These are phyloP conservation scores for Alternaria sp. DNA, from an alignment of 2,329 filamentous ascomycete genomes.

Conservation along the genomic window DNA sequence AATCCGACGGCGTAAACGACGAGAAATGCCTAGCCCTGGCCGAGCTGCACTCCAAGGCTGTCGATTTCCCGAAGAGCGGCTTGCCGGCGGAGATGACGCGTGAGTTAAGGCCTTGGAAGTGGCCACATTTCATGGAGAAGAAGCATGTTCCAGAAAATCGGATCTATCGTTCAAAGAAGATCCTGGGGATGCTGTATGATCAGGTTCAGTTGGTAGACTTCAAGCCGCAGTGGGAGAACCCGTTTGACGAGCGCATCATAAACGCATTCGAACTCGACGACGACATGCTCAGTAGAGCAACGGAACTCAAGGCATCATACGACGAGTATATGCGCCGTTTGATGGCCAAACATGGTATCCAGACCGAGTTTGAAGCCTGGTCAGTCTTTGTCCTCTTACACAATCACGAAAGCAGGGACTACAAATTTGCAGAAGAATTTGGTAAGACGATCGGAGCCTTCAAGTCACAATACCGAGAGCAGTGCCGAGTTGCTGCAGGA, in stretches of 20 bases:
- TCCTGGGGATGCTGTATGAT: conserved; percentile 86
- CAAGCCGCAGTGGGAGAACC: conserved; percentile 71
- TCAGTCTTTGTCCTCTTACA: conserved; percentile 83
- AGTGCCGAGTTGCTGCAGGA: conserved; percentile 72
- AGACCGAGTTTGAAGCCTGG: conserved; percentile 92
- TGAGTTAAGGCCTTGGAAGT: conserved; percentile 67
- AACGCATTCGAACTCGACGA: conserved; percentile 65
- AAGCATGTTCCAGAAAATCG: conserved; percentile 54
- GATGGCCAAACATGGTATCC: conserved; percentile 84
- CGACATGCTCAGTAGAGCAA: conserved; percentile 65
- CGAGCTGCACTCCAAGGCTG: conserved; percentile 83
- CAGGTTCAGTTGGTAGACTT: conserved; percentile 75
- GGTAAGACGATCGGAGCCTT: conserved; percentile 71
- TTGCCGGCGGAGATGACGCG: conserved; percentile 73
- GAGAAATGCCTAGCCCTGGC: conserved; percentile 75
- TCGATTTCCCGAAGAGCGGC: conserved; percentile 94
- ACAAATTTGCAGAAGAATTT: conserved; percentile 87
- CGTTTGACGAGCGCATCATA: conserved; percentile 81
- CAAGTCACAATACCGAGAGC: conserved; percentile 71
- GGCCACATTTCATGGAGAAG: conserved; percentile 91
- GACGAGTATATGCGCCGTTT: conserved; percentile 79
- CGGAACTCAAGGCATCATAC: conserved; percentile 76
- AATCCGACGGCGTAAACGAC: conserved; percentile 70
- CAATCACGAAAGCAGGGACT: conserved; percentile 75
- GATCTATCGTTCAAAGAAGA: conserved; percentile 72